Percentiles rank a stretch among this genome's conserved stretches.
Conservation (phyloP, 352 stramenopile species). For the Phytopythium oedochilum region DNA sequence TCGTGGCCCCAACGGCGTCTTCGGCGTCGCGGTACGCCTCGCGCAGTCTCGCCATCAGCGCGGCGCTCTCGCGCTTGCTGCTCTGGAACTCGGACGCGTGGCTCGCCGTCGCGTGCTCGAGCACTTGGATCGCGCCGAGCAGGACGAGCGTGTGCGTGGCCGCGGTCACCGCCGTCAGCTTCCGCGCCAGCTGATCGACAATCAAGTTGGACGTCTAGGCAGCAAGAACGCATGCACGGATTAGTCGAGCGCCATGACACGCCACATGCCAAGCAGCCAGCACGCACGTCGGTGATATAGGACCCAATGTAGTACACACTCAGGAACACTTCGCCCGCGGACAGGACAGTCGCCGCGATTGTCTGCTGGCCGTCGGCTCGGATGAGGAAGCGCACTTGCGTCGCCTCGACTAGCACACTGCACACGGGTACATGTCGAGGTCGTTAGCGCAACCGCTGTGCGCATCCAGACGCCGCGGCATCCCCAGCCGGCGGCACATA, state of each 20-base stretch:
- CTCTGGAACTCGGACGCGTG: not conserved
- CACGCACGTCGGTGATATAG: not conserved
- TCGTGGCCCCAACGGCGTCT: not conserved
- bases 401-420: not conserved
- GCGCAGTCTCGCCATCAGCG: not conserved
- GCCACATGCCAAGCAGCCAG: not conserved
- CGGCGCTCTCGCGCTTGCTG: not conserved
- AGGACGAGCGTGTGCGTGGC: conserved; percentile 30
- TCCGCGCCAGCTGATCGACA: conserved; percentile 29
- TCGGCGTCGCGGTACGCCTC: not conserved
- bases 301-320: not conserved
- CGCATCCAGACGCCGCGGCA: too few species aligned
- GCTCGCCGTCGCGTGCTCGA: conserved; percentile 6
- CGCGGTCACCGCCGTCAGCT: conserved; percentile 20
- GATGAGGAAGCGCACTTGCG: not conserved
- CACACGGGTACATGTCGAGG: not conserved
- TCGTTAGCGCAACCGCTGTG: not conserved
- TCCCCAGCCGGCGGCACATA: not conserved
- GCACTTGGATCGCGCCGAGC: conserved; percentile 18
- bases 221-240: not conserved
- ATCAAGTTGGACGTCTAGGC: conserved; percentile 17
- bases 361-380: not conserved
- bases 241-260: not conserved
- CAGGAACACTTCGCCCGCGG: not conserved
- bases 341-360: not conserved